Evolutionary conservation across 1,284 basidiomycete genomes (phyloP), one percentile per base, ranked within the genome.

Genomic region (Exobasidium cylindrosporum): DNA sequence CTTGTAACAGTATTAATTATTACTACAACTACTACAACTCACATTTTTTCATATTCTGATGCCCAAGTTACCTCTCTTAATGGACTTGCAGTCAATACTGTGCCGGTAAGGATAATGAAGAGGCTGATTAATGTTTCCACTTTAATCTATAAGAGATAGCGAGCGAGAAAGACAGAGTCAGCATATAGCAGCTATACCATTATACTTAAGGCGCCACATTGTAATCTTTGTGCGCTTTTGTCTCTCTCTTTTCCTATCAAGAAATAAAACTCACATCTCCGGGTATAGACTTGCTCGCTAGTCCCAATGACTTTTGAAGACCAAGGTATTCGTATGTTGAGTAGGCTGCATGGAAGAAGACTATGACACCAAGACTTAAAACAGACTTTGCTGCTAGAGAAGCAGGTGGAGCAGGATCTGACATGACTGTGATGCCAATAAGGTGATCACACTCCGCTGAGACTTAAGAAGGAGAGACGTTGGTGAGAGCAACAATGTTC

Each of bases 31-130:
- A n/a, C n/a, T n/a, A n/a, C n/a, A 29, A 61, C 78, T 43, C 71
- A 90, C 90, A 87, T 84, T 78, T 86, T 87, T 73, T 85, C 86
- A 90, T 92, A 91, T 81, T 92, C 90, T 73, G 88, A 90, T n/a
- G 89, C 85, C 90, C 90, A 92, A 32, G 88, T 88, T 64, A 91
- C 88, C 72, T 90, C 88, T 69, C 87, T 89, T 46, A 91, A 80
- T 32, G 84, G 80, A 2, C 88, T 85, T n/a, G 88, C 84, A 66
- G 85, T 87, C 59, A 89, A 72, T 10, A 86, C 85, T 31, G 89
- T 87, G 10, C 89, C 90, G 2, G 90, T 63, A 4, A 86, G 86
- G 14, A 89, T 89, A 5, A 90, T 67, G 10, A 87, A 72, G n/a
- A 91, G 82, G 0, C 86, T 85, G 52, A 86, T 63, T 23, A 89